phyloP scores from a whole-genome alignment of 2,329 filamentous ascomycete species.

The Colletotrichum spaethianum region DNA sequence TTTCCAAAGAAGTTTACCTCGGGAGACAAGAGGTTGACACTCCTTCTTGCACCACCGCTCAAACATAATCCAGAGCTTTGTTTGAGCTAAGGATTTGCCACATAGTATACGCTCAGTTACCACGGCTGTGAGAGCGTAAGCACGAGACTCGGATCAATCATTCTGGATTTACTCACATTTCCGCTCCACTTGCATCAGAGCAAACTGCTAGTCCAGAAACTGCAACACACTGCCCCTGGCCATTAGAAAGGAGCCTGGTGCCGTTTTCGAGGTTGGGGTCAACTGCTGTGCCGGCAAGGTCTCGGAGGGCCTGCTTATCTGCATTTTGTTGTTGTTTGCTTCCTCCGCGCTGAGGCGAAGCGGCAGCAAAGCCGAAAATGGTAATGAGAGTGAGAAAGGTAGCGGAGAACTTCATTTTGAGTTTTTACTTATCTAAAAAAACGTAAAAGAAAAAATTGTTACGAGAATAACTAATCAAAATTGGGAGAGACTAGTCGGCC shows the following conservation, averaged over 20 bases:
- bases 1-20: no score
- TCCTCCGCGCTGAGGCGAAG: constrained; percentile 22
- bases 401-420: constrained; percentile 19
- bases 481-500: neutral
- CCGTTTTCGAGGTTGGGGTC: constrained; percentile 31
- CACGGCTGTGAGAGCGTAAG: neutral
- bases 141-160: neutral
- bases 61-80: neutral
- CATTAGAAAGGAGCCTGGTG: constrained; percentile 22
- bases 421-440: no score
- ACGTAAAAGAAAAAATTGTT: neutral
- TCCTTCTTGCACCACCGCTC: neutral
- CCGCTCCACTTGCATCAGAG: constrained; percentile 21
- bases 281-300: constrained; percentile 28
- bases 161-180: constrained; percentile 8
- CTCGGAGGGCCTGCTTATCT: constrained; percentile 20
- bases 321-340: constrained; percentile 24
- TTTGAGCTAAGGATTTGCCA: neutral
- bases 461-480: no score
- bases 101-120: neutral
- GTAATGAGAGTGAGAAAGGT: neutral
- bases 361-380: constrained; percentile 10
- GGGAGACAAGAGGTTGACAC: no score
- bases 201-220: constrained; percentile 31
- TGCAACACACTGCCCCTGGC: constrained; percentile 26